These are phyloP conservation scores for Meyerozyma sp. DNA, from an alignment of 1,139 yeast genomes.

Conservation along the genomic window DNA sequence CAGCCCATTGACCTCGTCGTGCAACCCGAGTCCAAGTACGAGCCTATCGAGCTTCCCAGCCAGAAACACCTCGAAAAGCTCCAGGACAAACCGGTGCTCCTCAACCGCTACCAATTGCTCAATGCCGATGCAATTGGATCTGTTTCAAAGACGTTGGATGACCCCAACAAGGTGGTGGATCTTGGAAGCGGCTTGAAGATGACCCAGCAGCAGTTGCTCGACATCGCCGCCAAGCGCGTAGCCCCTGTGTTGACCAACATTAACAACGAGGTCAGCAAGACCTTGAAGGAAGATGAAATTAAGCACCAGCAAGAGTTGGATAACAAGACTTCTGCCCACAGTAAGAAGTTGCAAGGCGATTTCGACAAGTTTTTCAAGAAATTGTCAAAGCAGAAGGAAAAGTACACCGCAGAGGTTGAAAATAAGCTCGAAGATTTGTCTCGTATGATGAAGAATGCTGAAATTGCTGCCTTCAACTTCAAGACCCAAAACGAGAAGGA, in stretches of 20 bases:
- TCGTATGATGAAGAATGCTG: constrained; percentile 26
- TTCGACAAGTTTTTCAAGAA: constrained; percentile 37
- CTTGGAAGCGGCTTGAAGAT: constrained; percentile 52
- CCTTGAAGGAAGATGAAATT: constrained; percentile 43
- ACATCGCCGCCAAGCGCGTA: constrained; percentile 51
- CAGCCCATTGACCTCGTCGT: constrained; percentile 23
- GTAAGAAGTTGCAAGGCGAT: constrained; percentile 36
- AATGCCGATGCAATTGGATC: constrained; percentile 46
- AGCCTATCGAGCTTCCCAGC: constrained; percentile 30
- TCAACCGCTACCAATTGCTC: constrained; percentile 44
- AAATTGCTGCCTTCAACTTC: constrained; percentile 29
- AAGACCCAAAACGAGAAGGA: constrained; percentile 35
- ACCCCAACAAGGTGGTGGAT: constrained; percentile 46
- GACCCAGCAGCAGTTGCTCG: constrained; percentile 53
- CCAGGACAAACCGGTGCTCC: constrained; percentile 44
- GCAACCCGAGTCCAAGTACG: constrained; percentile 29
- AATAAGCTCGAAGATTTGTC: constrained; percentile 28
- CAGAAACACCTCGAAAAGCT: constrained; percentile 38
- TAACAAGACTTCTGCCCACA: constrained; percentile 36
- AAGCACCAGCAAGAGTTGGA: constrained; percentile 37
- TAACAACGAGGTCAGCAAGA: constrained; percentile 46
- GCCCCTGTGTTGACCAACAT: constrained; percentile 50
- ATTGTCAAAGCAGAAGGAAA: constrained; percentile 36
- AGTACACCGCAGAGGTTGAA: constrained; percentile 36
- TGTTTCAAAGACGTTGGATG: constrained; percentile 40